Conservation (phyloP, 495 filamentous ascomycete genomes). For the Penicillium macrosclerotiorum region DNA sequence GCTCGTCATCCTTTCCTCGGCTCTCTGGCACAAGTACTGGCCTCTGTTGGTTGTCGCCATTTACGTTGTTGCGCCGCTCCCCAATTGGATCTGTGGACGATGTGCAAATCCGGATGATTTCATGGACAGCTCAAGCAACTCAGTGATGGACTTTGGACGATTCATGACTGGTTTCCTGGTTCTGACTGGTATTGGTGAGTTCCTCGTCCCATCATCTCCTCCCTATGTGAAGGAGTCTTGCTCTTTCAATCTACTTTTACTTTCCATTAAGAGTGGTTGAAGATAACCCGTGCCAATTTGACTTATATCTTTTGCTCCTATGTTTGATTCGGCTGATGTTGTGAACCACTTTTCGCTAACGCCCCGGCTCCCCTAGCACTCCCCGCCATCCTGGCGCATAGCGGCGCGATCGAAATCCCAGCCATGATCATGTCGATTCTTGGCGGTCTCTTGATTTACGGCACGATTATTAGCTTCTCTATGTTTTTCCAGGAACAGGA, state of each 20-base stretch:
- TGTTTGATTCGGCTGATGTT: too few species aligned
- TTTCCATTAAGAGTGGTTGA: too few species aligned
- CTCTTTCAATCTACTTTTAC: neutral
- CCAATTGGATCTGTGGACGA: slow-evolving; percentile 90
- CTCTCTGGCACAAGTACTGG: slow-evolving; percentile 89
- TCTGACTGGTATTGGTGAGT: slow-evolving; percentile 96
- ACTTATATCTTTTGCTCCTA: too few species aligned
- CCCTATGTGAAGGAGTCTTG: neutral
- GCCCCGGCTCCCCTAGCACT: slow-evolving; percentile 57
- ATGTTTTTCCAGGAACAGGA: slow-evolving; percentile 98
- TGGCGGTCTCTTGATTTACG: slow-evolving; percentile 92
- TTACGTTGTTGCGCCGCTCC: slow-evolving; percentile 88
- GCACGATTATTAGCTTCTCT: slow-evolving; percentile 93
- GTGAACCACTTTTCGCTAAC: too few species aligned
- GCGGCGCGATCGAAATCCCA: slow-evolving; percentile 69
- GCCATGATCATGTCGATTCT: slow-evolving; percentile 95
- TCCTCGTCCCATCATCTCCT: neutral
- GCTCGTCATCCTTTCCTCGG: slow-evolving; percentile 96
- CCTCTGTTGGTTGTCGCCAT: slow-evolving; percentile 92
- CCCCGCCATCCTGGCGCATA: slow-evolving; percentile 87
- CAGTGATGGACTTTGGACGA: slow-evolving; percentile 83
- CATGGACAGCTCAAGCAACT: slow-evolving; percentile 78
- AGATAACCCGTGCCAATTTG: too few species aligned
- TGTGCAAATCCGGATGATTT: slow-evolving; percentile 96
- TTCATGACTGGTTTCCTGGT: slow-evolving; percentile 96